These are phyloP conservation scores for Lasiosphaeria hispida DNA, from an alignment of 495 filamentous ascomycete species.

Conservation along the genomic window DNA sequence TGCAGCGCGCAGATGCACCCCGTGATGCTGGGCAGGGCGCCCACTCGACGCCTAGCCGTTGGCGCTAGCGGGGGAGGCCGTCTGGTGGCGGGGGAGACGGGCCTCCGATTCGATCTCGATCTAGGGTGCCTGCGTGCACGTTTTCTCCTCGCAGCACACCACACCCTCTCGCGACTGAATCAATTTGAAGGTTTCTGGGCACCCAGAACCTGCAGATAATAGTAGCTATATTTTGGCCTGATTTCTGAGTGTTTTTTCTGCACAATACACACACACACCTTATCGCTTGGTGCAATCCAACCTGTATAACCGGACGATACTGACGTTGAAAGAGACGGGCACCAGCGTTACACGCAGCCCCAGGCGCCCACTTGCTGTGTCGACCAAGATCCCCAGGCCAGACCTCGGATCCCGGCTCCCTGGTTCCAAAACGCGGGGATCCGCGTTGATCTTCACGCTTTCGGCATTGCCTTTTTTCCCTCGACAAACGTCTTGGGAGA, in stretches of 20 bases:
- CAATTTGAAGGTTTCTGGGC: background rate
- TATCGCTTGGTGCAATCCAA: too few species aligned
- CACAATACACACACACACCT: too few species aligned
- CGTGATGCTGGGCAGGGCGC: slow-evolving; percentile 2
- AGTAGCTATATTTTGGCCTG: background rate
- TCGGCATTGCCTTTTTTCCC: background rate
- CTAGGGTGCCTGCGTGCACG: slow-evolving; percentile 1
- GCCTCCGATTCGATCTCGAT: slow-evolving; percentile 6
- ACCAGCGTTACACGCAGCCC: background rate
- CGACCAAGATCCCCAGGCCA: background rate
- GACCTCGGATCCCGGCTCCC: background rate
- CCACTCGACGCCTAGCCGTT: background rate
- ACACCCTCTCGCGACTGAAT: background rate
- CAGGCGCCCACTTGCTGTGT: background rate
- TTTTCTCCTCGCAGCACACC: background rate
- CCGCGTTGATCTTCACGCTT: background rate
- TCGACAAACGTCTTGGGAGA: background rate
- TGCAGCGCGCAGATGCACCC: slow-evolving; percentile 7
- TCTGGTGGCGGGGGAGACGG: background rate
- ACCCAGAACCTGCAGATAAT: background rate
- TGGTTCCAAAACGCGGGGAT: slow-evolving; percentile 1
- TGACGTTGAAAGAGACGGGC: background rate
- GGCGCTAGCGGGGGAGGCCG: background rate
- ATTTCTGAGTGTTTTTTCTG: too few species aligned
- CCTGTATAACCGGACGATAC: too few species aligned